Base-by-base conservation (phyloP, 805 yeast species). In the Clavispora vitiphila region DNA sequence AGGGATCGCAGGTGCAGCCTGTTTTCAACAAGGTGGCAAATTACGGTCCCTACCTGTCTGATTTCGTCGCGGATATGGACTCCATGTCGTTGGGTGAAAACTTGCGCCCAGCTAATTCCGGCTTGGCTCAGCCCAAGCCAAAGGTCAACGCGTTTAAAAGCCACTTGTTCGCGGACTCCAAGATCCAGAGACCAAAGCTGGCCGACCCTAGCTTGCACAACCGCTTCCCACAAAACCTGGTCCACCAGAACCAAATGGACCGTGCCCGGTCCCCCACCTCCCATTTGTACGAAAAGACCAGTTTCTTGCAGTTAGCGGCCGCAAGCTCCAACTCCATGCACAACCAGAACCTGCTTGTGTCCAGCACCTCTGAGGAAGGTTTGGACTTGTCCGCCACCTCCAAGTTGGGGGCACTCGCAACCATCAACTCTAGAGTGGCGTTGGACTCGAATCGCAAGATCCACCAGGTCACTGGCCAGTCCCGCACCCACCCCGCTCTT, bases 351-450 rank as follows among this genome's bases (percentile, higher is more conserved):
- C 32, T 5, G 32, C 19, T 16, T 10, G 20, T 29, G 32, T 15
- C 32, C 12, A 49, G 5, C 19, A 9, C 27, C 14, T 16, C 42
- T 6, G 44, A 43, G 32, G 54, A 51, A 25, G 49, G 46, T 27
- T 43, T 60, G 27, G 55, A 60, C 34, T 56, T 65, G n/a, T 65
- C 63, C 42, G 60, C 65, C 12, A 75, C 77, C n/a, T 61, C 76
- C 60, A 81, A 81, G 55, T 62, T 81, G 48, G 83, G 84, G 5
- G 87, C 87, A 0, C 67, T 81, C 42, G 76, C 81, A 20, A 81
- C 87, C 3, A 81, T 80, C 46, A 78, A 78, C 58, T 71, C 76
- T 7, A 60, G 86, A 18, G 79, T 70, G 30, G 74, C 72, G 1
- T 60, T 70, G 46, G 75, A 70, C 50, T 65, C 69, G 14, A 65